Evolutionary conservation across 2,329 filamentous ascomycete genomes (phyloP).

Genomic region (Trichoderma afroharzianum): DNA sequence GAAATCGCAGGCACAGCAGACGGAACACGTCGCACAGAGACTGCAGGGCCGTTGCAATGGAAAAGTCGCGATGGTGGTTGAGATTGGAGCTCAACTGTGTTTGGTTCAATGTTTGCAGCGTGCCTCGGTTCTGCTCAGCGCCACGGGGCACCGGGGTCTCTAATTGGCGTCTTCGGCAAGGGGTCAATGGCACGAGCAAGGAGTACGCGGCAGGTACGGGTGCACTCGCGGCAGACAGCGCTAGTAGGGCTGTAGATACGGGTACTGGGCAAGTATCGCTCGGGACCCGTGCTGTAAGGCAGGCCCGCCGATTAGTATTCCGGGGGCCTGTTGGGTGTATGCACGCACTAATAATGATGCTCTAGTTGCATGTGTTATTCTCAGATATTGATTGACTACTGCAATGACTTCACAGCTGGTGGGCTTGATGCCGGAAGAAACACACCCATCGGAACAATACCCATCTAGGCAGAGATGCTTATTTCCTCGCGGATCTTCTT

Average conservation of each 20-base stretch:
- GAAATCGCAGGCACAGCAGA: neutral
- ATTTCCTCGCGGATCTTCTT: neutral
- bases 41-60: neutral
- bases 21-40: neutral
- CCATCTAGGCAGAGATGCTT: neutral
- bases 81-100: neutral
- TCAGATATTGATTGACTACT: no score
- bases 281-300: neutral
- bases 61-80: conserved; percentile 9
- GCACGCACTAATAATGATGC: neutral
- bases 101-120: neutral
- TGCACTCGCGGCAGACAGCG: neutral
- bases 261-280: neutral
- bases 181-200: neutral
- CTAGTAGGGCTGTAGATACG: neutral
- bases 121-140: conserved; percentile 13
- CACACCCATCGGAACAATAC: neutral
- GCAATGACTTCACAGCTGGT: neutral
- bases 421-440: neutral
- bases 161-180: conserved; percentile 8
- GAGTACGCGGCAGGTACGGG: neutral
- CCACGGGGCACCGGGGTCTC: neutral
- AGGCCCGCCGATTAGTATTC: neutral
- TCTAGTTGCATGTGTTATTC: neutral
- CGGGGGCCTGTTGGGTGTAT: neutral